Conservation (phyloP, 345 rosid genomes). For the Atalantia buxifolia region DNA sequence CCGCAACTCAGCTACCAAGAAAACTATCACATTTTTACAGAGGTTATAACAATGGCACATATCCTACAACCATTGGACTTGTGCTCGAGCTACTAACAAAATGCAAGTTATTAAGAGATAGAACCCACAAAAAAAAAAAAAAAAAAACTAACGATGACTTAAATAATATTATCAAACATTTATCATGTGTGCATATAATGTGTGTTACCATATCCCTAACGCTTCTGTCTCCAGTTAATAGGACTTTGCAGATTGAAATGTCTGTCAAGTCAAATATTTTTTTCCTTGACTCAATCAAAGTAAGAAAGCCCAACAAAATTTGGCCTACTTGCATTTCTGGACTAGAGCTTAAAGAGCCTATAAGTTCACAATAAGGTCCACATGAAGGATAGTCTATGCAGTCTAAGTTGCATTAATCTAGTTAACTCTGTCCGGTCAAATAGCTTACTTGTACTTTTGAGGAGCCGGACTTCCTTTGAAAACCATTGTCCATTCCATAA, state of each 20-base stretch:
- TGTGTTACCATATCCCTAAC: not conserved
- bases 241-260: not conserved
- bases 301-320: not conserved
- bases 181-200: too few relatives aligned
- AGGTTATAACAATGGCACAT: not conserved
- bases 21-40: not conserved
- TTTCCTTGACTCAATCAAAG: not conserved
- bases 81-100: not conserved
- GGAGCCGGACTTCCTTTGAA: conserved; percentile 58
- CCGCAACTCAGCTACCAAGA: not conserved
- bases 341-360: not conserved
- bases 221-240: not conserved
- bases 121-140: not conserved
- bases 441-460: conserved; percentile 65
- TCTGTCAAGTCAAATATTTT: not conserved
- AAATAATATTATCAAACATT: not conserved
- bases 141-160: not conserved
- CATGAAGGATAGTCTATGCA: not conserved
- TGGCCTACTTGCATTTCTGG: not conserved
- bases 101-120: not conserved
- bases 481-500: conserved; percentile 80
- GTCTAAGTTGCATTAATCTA: not conserved
- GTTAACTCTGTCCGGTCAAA: not conserved
- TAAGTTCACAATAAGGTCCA: not conserved
- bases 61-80: not conserved